These are phyloP conservation scores for Penicillium macrosclerotiorum DNA, from an alignment of 495 filamentous ascomycete genomes.

Conservation along the genomic window DNA sequence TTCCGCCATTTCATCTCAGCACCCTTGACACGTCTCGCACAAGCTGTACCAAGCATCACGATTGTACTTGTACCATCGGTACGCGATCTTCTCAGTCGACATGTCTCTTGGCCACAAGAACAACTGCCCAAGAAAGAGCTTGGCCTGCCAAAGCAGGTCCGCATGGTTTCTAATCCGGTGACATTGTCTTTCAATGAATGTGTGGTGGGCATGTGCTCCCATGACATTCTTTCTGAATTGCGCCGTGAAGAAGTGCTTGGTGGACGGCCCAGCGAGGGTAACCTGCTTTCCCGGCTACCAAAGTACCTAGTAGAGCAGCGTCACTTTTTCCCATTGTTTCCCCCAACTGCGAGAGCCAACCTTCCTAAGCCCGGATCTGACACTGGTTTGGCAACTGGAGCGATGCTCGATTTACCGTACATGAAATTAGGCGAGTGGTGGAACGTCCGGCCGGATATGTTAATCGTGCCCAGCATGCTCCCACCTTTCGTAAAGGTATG, in stretches of 20 bases:
- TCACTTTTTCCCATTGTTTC: slow-evolving; percentile 87
- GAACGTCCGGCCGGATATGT: slow-evolving; percentile 76
- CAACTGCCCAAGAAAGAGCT: slow-evolving; percentile 67
- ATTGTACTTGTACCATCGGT: slow-evolving; percentile 83
- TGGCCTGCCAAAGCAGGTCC: slow-evolving; percentile 69
- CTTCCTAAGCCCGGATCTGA: slow-evolving; percentile 61
- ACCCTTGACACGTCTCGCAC: slow-evolving; percentile 61
- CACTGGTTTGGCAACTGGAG: slow-evolving; percentile 62
- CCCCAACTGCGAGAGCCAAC: slow-evolving; percentile 63
- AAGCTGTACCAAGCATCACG: slow-evolving; percentile 68
- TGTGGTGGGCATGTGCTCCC: slow-evolving; percentile 72
- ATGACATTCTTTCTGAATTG: slow-evolving; percentile 80
- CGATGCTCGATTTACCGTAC: slow-evolving; percentile 79
- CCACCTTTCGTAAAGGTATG: slow-evolving; percentile 83
- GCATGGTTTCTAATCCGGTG: slow-evolving; percentile 83
- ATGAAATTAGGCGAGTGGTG: slow-evolving; percentile 88
- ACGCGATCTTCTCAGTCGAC: slow-evolving; percentile 78
- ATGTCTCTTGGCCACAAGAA: slow-evolving; percentile 91
- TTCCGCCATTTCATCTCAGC: slow-evolving; percentile 78
- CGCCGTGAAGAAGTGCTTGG: slow-evolving; percentile 69
- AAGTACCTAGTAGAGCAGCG: slow-evolving; percentile 81
- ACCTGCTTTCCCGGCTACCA: slow-evolving; percentile 64
- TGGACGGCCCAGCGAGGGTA: slow-evolving; percentile 52
- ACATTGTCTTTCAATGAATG: slow-evolving; percentile 83
- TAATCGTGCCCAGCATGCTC: slow-evolving; percentile 80